Evolutionary conservation across 371 early-diverging fungal species (phyloP).

Genomic region (Fennellomyces sp.): DNA sequence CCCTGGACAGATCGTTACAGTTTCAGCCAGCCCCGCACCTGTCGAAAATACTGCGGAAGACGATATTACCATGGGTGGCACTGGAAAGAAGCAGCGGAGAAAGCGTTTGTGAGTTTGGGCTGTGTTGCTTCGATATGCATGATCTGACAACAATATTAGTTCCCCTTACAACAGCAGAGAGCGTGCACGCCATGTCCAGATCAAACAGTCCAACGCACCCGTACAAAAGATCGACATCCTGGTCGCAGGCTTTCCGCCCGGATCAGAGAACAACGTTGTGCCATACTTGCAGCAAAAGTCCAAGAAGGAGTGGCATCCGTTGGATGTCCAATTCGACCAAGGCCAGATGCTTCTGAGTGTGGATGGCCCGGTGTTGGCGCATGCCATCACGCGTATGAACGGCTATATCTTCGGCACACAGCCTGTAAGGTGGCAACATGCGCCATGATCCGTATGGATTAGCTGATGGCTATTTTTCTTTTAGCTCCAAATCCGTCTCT

Average conservation of each 20-base stretch:
- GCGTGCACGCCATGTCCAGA: slow-evolving; percentile 11
- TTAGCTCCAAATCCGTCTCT: slow-evolving; percentile 29
- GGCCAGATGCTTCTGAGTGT: slow-evolving; percentile 41
- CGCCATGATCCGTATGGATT: too few species aligned
- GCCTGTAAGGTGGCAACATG: slow-evolving; percentile 5
- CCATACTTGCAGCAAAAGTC: slow-evolving; percentile 42
- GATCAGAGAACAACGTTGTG: slow-evolving; percentile 34
- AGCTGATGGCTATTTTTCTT: too few species aligned
- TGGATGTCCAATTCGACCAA: slow-evolving; percentile 29
- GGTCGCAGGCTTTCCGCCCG: slow-evolving; percentile 39
- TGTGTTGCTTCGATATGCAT: background rate
- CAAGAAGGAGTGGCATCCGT: slow-evolving; percentile 44
- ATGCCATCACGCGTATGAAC: slow-evolving; percentile 40
- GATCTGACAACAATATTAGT: slow-evolving; percentile 5
- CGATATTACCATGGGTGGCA: slow-evolving; percentile 41
- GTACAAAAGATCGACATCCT: slow-evolving; percentile 33
- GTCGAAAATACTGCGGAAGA: slow-evolving; percentile 23
- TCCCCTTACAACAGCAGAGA: slow-evolving; percentile 38
- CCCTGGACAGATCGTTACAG: slow-evolving; percentile 24
- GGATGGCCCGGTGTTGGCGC: slow-evolving; percentile 34
- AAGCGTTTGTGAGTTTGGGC: slow-evolving; percentile 30
- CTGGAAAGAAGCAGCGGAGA: slow-evolving; percentile 30
- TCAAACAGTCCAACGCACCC: slow-evolving; percentile 11
- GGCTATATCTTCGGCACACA: slow-evolving; percentile 46
- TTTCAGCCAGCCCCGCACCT: slow-evolving; percentile 19